These are phyloP conservation scores for Ophiocordyceps camponoti-floridani DNA, from an alignment of 2,329 filamentous ascomycete genomes.

Conservation along the genomic window DNA sequence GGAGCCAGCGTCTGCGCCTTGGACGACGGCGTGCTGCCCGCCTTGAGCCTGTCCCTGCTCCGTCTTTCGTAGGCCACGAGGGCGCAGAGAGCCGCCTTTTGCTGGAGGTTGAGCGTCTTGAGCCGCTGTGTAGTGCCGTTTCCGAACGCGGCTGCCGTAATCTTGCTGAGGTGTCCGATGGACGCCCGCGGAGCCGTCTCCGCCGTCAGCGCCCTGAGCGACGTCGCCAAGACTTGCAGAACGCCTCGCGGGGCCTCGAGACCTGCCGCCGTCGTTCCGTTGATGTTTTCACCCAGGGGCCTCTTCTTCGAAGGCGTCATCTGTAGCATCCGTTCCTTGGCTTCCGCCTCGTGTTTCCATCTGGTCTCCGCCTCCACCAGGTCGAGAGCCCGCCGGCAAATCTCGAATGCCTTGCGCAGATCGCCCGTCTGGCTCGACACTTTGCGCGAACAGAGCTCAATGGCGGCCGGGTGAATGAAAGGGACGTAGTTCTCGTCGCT, in stretches of 20 bases:
- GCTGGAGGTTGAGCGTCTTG: slow-evolving; percentile 78
- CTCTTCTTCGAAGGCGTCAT: slow-evolving; percentile 55
- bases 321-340: slow-evolving; percentile 35
- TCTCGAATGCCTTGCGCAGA: slow-evolving; percentile 85
- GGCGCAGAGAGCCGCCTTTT: slow-evolving; percentile 86
- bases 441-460: slow-evolving; percentile 87
- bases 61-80: slow-evolving; percentile 73
- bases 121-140: slow-evolving; percentile 76
- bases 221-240: slow-evolving; percentile 29
- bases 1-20: slow-evolving; percentile 47
- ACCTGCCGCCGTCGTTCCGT: slow-evolving; percentile 29
- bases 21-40: slow-evolving; percentile 34
- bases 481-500: slow-evolving; percentile 46
- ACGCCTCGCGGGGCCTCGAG: slow-evolving; percentile 19
- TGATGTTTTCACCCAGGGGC: slow-evolving; percentile 65
- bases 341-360: slow-evolving; percentile 49
- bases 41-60: slow-evolving; percentile 32
- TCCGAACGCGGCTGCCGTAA: slow-evolving; percentile 78
- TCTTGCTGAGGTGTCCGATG: slow-evolving; percentile 79
- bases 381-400: slow-evolving; percentile 78
- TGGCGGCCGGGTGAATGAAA: slow-evolving; percentile 83
- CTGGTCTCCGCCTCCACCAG: slow-evolving; percentile 73
- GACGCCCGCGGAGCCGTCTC: slow-evolving; percentile 75
- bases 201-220: slow-evolving; percentile 45
- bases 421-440: slow-evolving; percentile 90